Evolutionary conservation across 768 basidiomycete genomes (phyloP).

Genomic region (Cystoderma amianthinum): DNA sequence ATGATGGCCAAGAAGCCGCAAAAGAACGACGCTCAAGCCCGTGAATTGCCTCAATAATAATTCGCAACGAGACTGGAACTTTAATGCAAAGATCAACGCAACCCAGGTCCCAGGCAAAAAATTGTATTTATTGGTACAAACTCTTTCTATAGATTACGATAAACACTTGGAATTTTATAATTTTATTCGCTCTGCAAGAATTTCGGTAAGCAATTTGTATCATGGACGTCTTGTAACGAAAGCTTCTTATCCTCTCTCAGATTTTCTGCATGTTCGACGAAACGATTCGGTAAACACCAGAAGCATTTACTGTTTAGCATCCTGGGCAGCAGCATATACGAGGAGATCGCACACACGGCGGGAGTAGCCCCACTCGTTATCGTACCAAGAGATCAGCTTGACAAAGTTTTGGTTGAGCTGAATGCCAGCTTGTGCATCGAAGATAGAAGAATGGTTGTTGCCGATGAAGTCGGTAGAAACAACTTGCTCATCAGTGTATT

Average conservation of each 20-base stretch:
- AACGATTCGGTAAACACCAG: too few species aligned
- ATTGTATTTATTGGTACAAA: neutral
- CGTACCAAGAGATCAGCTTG: conserved; percentile 96
- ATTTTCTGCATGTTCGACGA: too few species aligned
- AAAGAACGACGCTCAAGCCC: too few species aligned
- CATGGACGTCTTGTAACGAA: too few species aligned
- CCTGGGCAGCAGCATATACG: conserved; percentile 72
- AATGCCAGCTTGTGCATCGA: conserved; percentile 92
- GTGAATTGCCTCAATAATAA: too few species aligned
- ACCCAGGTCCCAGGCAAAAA: neutral
- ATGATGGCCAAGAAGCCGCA: too few species aligned
- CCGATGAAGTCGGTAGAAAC: conserved; percentile 95
- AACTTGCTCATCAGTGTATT: conserved; percentile 89
- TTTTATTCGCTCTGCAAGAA: too few species aligned
- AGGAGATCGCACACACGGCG: conserved; percentile 88
- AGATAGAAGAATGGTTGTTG: conserved; percentile 74
- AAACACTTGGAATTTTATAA: neutral
- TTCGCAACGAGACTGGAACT: too few species aligned
- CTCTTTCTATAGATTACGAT: neutral
- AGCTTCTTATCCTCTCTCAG: too few species aligned
- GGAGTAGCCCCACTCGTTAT: conserved; percentile 95
- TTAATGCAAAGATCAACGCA: too few species aligned
- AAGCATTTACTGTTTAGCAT: conserved; percentile 22
- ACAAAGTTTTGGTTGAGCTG: conserved; percentile 88
- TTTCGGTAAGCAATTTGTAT: too few species aligned